Conservation (phyloP, 148 eudicot genomes). For the Rhododendron molle region DNA sequence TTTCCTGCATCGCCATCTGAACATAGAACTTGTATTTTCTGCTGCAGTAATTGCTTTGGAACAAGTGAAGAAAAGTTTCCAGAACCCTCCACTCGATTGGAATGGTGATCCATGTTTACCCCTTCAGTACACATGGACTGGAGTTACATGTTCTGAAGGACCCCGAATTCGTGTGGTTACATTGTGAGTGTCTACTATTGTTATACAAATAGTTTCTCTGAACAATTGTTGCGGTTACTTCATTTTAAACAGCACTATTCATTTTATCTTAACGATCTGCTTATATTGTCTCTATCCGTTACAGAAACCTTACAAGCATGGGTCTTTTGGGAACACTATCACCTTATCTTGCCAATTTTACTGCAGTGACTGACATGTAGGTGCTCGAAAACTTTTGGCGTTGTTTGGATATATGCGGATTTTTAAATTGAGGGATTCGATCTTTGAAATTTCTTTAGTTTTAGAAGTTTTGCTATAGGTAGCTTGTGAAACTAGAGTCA, state of each 20-base stretch:
- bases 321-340: slow-evolving; percentile 73
- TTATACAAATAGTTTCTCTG: neutral
- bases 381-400: slow-evolving; percentile 11
- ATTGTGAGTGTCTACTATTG: slow-evolving; percentile 53
- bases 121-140: slow-evolving; percentile 78
- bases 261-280: neutral
- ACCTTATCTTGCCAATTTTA: slow-evolving; percentile 60
- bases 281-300: slow-evolving; percentile 13
- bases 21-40: slow-evolving; percentile 13
- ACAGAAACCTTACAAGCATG: slow-evolving; percentile 74
- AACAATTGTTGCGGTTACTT: neutral
- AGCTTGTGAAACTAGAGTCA: neutral
- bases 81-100: slow-evolving; percentile 83
- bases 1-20: neutral
- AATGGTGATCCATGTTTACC: slow-evolving; percentile 97
- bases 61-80: slow-evolving; percentile 41
- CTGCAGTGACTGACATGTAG: slow-evolving; percentile 71
- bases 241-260: neutral
- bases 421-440: neutral
- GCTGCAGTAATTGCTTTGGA: slow-evolving; percentile 60
- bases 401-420: neutral
- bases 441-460: neutral
- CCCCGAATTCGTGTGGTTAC: slow-evolving; percentile 56
- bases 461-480: neutral
- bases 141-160: slow-evolving; percentile 72